phyloP scores from a whole-genome alignment of 2,329 filamentous ascomycete genomes.

The Pyricularia pennisetigena region DNA sequence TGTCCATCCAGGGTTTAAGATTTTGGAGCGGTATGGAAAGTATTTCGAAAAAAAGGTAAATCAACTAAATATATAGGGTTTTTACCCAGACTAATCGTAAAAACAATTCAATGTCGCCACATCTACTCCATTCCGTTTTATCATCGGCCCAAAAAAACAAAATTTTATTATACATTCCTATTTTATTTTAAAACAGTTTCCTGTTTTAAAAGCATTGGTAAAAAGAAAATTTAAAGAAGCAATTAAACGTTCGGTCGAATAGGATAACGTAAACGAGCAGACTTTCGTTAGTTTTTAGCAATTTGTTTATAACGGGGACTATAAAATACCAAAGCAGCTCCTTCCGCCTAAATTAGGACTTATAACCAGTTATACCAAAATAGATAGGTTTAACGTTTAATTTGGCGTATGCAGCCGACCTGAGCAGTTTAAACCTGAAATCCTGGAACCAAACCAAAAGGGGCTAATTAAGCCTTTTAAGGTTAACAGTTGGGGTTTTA shows the following conservation, averaged over 20 bases:
- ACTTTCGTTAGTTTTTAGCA: neutral
- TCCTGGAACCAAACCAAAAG: neutral
- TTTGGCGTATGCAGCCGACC: neutral
- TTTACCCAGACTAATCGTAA: neutral
- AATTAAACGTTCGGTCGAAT: neutral
- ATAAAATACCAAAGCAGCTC: neutral
- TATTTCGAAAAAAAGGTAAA: neutral
- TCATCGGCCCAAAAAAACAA: neutral
- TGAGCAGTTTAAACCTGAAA: neutral
- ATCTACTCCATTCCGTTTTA: neutral
- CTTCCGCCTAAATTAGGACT: neutral
- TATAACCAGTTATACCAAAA: neutral
- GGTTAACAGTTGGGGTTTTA: neutral
- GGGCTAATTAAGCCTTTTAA: neutral
- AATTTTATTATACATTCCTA: neutral
- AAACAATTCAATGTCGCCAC: neutral
- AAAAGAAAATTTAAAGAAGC: neutral
- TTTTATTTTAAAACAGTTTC: neutral
- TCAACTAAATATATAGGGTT: neutral
- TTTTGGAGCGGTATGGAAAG: neutral
- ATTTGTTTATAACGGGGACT: neutral
- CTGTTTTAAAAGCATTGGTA: neutral
- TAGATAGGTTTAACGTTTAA: neutral
- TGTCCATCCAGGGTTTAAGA: neutral
- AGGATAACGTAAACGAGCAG: neutral